phyloP scores from a whole-genome alignment of 1,139 yeast genomes.

The Trichomonascaceae sp. region DNA sequence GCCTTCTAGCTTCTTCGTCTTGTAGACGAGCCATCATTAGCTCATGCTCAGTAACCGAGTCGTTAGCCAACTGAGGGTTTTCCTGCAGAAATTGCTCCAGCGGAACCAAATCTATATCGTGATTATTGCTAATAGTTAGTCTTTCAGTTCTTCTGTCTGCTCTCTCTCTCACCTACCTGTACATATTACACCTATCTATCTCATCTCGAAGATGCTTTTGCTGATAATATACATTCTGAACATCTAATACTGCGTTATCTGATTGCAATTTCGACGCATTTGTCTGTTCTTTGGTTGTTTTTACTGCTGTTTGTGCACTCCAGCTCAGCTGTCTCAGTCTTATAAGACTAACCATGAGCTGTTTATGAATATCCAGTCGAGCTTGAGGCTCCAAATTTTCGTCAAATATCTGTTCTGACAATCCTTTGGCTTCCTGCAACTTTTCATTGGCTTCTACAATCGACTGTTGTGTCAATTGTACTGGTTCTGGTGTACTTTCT shows the following conservation, averaged over 20 bases:
- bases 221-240: constrained; percentile 32
- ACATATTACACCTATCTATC: constrained; percentile 27
- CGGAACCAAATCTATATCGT: constrained; percentile 30
- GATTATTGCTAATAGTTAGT: constrained; percentile 18
- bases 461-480: background rate
- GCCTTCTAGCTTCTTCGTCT: constrained; percentile 30
- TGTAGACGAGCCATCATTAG: constrained; percentile 29
- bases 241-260: constrained; percentile 27
- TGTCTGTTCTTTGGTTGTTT: constrained; percentile 21
- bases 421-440: background rate
- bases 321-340: constrained; percentile 25
- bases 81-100: constrained; percentile 25
- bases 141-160: background rate
- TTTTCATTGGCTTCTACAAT: background rate
- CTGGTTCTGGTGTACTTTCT: background rate
- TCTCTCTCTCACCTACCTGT: constrained; percentile 12
- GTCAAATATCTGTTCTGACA: background rate
- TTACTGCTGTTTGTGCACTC: constrained; percentile 22
- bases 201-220: constrained; percentile 30
- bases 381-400: background rate
- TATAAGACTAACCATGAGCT: constrained; percentile 21
- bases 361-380: constrained; percentile 13
- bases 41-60: constrained; percentile 20
- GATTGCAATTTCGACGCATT: constrained; percentile 23
- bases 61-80: constrained; percentile 22